Conservation (phyloP, 1,284 basidiomycete genomes). For the Cutaneotrichosporon sp. region DNA sequence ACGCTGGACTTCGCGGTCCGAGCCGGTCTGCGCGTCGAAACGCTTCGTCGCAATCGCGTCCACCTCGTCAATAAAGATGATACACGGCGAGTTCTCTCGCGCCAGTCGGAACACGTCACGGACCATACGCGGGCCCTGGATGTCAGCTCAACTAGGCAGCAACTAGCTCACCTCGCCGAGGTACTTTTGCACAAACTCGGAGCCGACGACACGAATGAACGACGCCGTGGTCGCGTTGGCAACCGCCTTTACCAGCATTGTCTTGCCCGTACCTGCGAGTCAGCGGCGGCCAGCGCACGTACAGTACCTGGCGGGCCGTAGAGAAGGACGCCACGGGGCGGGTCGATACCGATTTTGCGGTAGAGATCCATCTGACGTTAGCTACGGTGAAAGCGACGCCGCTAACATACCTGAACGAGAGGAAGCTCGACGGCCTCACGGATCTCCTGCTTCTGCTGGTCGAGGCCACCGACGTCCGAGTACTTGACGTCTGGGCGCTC, state of each 20-base stretch:
- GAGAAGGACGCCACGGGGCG: slow-evolving; percentile 85
- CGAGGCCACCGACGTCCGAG: slow-evolving; percentile 92
- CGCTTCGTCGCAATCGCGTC: slow-evolving; percentile 99
- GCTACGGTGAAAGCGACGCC: not conserved
- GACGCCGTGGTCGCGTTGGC: slow-evolving; percentile 98
- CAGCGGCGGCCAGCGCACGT: not conserved
- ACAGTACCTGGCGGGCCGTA: slow-evolving; percentile 85
- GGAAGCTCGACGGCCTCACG: slow-evolving; percentile 97
- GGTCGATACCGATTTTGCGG: slow-evolving; percentile 99
- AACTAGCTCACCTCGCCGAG: slow-evolving; percentile 65
- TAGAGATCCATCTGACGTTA: slow-evolving; percentile 83
- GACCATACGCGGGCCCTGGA: slow-evolving; percentile 91
- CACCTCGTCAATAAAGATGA: slow-evolving; percentile 99
- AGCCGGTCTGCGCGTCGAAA: slow-evolving; percentile 98
- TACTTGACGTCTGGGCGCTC: slow-evolving; percentile 91
- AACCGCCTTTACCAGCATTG: slow-evolving; percentile 93
- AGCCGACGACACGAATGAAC: slow-evolving; percentile 95
- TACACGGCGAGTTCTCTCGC: slow-evolving; percentile 92
- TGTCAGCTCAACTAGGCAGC: slow-evolving; percentile 1
- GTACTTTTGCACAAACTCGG: slow-evolving; percentile 98
- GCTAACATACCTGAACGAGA: slow-evolving; percentile 56
- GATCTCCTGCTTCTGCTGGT: slow-evolving; percentile 98
- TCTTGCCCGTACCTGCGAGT: slow-evolving; percentile 85
- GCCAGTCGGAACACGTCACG: slow-evolving; percentile 98
- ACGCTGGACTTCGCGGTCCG: slow-evolving; percentile 97